phyloP scores from a whole-genome alignment of 148 eudicot genomes.

The Rhododendron simsii region DNA sequence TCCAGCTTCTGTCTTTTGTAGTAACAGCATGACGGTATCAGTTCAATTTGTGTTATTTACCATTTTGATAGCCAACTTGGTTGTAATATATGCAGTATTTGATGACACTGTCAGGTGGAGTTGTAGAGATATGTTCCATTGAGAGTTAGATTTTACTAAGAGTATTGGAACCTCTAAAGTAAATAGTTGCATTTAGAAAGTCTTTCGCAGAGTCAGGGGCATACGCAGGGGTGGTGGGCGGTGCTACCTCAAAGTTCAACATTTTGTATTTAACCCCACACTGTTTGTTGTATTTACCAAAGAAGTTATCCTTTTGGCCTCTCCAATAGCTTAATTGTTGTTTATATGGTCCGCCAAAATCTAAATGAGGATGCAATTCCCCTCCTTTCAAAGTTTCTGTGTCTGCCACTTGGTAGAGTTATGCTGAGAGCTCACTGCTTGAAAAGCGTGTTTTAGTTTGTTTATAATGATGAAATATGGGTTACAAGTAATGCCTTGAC shows the following conservation, averaged over 20 bases:
- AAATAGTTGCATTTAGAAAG: neutral
- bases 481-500: neutral
- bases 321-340: neutral
- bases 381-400: neutral
- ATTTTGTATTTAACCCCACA: neutral
- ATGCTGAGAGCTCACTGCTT: neutral
- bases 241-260: neutral
- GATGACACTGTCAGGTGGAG: neutral
- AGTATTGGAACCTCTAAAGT: neutral
- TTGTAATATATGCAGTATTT: neutral
- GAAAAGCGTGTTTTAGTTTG: neutral
- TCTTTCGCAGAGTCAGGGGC: neutral
- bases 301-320: neutral
- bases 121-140: neutral
- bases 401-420: neutral
- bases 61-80: neutral
- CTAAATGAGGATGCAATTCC: neutral
- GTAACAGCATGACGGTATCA: neutral
- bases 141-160: neutral
- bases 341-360: neutral
- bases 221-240: neutral
- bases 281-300: neutral
- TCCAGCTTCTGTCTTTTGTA: neutral
- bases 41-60: neutral
- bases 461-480: neutral